Conservation (phyloP, 2,329 filamentous ascomycete species). For the Diplodia intermedia region DNA sequence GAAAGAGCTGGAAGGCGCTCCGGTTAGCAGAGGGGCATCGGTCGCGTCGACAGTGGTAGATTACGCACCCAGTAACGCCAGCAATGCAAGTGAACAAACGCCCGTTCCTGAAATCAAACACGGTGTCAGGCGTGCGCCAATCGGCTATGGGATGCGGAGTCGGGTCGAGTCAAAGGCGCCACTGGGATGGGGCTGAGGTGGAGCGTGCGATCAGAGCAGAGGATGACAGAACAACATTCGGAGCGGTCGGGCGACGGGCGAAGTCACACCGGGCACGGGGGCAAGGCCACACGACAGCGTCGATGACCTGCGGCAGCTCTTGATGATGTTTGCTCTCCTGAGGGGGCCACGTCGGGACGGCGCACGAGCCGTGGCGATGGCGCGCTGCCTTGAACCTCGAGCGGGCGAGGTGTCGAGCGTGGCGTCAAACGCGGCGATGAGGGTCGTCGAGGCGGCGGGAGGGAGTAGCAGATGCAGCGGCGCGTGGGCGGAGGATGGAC, state of each 20-base stretch:
- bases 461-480: slow-evolving; percentile 32
- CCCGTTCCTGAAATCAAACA: slow-evolving; percentile 29
- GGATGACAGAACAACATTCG: slow-evolving; percentile 33
- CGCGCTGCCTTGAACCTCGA: slow-evolving; percentile 26
- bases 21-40: slow-evolving; percentile 43
- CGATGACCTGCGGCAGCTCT: slow-evolving; percentile 22
- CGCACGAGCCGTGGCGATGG: slow-evolving; percentile 34
- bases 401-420: slow-evolving; percentile 19
- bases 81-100: slow-evolving; percentile 33
- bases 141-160: slow-evolving; percentile 8
- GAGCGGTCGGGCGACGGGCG: slow-evolving; percentile 33
- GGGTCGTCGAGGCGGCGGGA: slow-evolving; percentile 10
- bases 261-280: slow-evolving; percentile 20
- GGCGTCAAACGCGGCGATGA: neutral
- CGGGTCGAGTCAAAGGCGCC: slow-evolving; percentile 26
- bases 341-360: slow-evolving; percentile 32
- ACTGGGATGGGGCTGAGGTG: slow-evolving; percentile 22
- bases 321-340: slow-evolving; percentile 36
- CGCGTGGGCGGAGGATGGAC: slow-evolving; percentile 22
- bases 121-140: slow-evolving; percentile 29
- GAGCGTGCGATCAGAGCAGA: slow-evolving; percentile 31
- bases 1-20: slow-evolving; percentile 39
- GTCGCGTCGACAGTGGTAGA: neutral
- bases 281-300: slow-evolving; percentile 25
- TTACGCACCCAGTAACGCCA: slow-evolving; percentile 33